Evolutionary conservation across 2,329 filamentous ascomycete genomes (phyloP).

Genomic region (Aspergillus fischeri): DNA sequence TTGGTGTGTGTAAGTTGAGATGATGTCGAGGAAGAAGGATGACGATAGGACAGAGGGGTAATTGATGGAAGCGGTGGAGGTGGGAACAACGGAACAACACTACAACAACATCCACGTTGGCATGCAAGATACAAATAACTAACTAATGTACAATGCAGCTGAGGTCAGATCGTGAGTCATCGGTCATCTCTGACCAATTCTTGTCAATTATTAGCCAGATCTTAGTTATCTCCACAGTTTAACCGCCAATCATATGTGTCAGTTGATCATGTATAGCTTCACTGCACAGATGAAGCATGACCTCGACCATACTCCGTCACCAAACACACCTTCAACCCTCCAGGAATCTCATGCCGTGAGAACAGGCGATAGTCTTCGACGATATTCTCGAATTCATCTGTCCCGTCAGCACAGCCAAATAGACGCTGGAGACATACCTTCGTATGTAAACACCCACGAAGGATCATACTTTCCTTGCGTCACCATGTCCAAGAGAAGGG

Average conservation of each 20-base stretch:
- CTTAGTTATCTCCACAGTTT: neutral
- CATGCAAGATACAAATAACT: neutral
- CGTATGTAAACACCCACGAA: slow-evolving; percentile 28
- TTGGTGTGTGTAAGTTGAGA: slow-evolving; percentile 1
- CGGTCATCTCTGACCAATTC: neutral
- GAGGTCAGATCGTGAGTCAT: neutral
- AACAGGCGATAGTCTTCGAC: slow-evolving; percentile 20
- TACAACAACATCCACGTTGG: neutral
- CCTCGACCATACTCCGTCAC: slow-evolving; percentile 25
- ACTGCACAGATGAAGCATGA: slow-evolving; percentile 4
- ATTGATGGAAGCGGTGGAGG: neutral
- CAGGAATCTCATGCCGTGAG: slow-evolving; percentile 24
- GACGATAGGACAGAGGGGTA: too few relatives aligned
- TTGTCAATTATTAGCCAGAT: neutral
- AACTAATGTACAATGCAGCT: neutral
- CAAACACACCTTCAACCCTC: slow-evolving; percentile 27
- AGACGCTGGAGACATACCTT: slow-evolving; percentile 5
- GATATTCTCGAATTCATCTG: slow-evolving; percentile 28
- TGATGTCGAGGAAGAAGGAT: neutral
- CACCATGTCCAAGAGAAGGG: slow-evolving; percentile 25
- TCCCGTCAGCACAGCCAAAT: neutral
- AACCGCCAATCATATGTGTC: neutral
- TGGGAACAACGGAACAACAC: neutral
- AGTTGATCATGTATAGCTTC: neutral
- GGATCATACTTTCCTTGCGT: slow-evolving; percentile 24